Percentiles rank a stretch among this genome's conserved stretches.
phyloP scores from a whole-genome alignment of 2,329 filamentous ascomycete species.

The Phyllosticta paracitricarpa region DNA sequence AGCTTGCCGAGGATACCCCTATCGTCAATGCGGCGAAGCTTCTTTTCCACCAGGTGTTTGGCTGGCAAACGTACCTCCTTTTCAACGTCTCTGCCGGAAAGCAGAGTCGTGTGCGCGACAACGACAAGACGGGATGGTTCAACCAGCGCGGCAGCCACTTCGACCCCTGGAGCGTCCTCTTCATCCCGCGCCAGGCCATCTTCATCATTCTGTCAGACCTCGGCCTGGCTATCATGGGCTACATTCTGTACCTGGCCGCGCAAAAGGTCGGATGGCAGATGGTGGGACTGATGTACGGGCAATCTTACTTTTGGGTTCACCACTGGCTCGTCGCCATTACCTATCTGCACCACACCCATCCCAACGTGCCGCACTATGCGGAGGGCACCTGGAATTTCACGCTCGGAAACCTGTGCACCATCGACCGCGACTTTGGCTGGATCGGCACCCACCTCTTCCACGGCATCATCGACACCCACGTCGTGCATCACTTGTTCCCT shows the following conservation, averaged over 20 bases:
- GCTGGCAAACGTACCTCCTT: slow-evolving; percentile 55
- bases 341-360: slow-evolving; percentile 63
- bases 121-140: slow-evolving; percentile 7
- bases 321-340: slow-evolving; percentile 67
- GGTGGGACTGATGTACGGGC: slow-evolving; percentile 48
- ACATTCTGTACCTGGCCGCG: slow-evolving; percentile 41
- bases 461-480: slow-evolving; percentile 55
- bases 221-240: slow-evolving; percentile 45
- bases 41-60: slow-evolving; percentile 52
- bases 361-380: slow-evolving; percentile 47
- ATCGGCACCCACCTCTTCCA: slow-evolving; percentile 57
- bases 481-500: slow-evolving; percentile 54
- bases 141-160: slow-evolving; percentile 39
- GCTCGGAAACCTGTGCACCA: slow-evolving; percentile 51
- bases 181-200: slow-evolving; percentile 46
- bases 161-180: slow-evolving; percentile 51
- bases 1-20: slow-evolving; percentile 49
- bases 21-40: slow-evolving; percentile 45
- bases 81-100: slow-evolving; percentile 35
- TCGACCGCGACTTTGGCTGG: slow-evolving; percentile 56
- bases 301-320: slow-evolving; percentile 61
- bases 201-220: slow-evolving; percentile 51
- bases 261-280: slow-evolving; percentile 41
- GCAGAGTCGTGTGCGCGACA: slow-evolving; percentile 7
- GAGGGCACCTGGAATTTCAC: slow-evolving; percentile 51